Percentiles rank a stretch among this genome's conserved stretches.
These are phyloP conservation scores for Dispira simplex DNA, from an alignment of 192 early-diverging fungal genomes.

Conservation along the genomic window DNA sequence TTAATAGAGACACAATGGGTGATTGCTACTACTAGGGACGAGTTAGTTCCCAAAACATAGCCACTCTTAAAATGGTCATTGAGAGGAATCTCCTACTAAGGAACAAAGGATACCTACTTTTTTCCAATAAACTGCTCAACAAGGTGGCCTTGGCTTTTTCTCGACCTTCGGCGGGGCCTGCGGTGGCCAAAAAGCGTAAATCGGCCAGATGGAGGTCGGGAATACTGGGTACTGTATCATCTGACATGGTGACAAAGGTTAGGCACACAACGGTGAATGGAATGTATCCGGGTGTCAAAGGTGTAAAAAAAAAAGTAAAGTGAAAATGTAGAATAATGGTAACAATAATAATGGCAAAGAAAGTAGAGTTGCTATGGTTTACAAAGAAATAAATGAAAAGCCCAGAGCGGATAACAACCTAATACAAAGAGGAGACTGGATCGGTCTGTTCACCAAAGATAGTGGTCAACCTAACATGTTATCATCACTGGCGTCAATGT, in stretches of 20 bases:
- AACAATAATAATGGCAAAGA: background rate
- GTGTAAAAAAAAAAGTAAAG: slow-evolving; percentile 4
- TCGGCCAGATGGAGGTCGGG: slow-evolving; percentile 81
- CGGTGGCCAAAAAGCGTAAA: slow-evolving; percentile 57
- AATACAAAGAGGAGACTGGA: too few relatives aligned
- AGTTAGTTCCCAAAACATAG: background rate
- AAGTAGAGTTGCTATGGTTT: background rate
- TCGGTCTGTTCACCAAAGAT: too few relatives aligned
- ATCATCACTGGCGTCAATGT: too few relatives aligned
- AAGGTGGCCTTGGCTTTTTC: slow-evolving; percentile 54
- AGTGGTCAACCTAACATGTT: too few relatives aligned
- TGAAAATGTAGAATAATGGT: background rate
- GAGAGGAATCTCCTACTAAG: too few relatives aligned
- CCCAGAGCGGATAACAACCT: too few relatives aligned
- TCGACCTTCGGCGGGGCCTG: slow-evolving; percentile 52
- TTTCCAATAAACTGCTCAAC: slow-evolving; percentile 56
- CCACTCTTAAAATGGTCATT: background rate
- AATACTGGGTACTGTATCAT: slow-evolving; percentile 58
- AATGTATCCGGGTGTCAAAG: background rate
- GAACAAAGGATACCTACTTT: slow-evolving; percentile 55
- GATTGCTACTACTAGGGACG: background rate
- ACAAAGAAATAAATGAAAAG: background rate
- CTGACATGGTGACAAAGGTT: slow-evolving; percentile 29
- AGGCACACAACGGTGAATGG: slow-evolving; percentile 10
- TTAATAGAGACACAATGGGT: background rate